phyloP scores from a whole-genome alignment of 345 rosid species.

The Syzygium oleosum region DNA sequence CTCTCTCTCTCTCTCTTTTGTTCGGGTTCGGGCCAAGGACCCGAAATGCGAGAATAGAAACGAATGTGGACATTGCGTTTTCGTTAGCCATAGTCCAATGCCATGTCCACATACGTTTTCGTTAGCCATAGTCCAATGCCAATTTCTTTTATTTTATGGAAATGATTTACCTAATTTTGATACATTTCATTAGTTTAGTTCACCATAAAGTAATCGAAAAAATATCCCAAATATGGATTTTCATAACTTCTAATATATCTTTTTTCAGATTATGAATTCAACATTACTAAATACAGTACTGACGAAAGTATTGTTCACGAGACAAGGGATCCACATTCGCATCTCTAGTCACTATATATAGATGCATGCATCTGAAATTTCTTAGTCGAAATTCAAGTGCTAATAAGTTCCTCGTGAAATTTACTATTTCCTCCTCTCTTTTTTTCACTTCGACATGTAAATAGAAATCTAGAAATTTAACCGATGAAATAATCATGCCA shows the following conservation, averaged over 20 bases:
- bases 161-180: not conserved
- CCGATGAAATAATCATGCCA: not conserved
- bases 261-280: fast-evolving
- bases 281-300: fast-evolving
- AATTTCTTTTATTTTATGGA: not conserved
- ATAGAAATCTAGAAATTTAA: not conserved
- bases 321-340: too few species aligned
- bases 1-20: not conserved
- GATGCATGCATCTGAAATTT: not conserved
- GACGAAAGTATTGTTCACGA: fast-evolving
- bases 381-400: not conserved
- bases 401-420: not conserved
- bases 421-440: not conserved
- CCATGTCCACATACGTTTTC: not conserved
- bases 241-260: not conserved
- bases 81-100: not conserved
- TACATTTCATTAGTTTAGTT: not conserved
- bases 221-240: not conserved
- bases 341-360: too few species aligned
- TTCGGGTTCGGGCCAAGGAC: not conserved
- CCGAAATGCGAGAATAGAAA: not conserved
- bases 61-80: not conserved
- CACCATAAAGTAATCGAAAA: not conserved
- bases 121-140: too few species aligned
- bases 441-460: not conserved